A percentile compares a stretch with the other conserved stretches of the same genome.
Evolutionary conservation across 805 yeast species (phyloP).

Genomic region (Pichia californica): DNA sequence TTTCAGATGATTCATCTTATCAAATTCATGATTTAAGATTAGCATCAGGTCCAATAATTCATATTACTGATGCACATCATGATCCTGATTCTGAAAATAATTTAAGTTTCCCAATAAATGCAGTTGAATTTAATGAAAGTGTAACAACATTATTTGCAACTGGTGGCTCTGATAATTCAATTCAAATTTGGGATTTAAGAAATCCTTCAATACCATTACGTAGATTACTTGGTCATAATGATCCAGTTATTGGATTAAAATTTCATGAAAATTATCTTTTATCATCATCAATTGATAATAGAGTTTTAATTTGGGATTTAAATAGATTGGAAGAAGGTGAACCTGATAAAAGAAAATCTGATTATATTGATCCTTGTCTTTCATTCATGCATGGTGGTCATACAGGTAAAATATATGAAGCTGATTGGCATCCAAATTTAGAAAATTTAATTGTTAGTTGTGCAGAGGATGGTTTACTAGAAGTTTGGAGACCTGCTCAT

Average conservation of each 20-base stretch:
- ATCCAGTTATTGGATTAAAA: constrained; percentile 47
- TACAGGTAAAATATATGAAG: constrained; percentile 58
- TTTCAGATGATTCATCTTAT: constrained; percentile 58
- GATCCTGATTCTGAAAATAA: constrained; percentile 32
- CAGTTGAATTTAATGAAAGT: constrained; percentile 59
- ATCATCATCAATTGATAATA: constrained; percentile 57
- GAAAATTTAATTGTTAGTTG: constrained; percentile 56
- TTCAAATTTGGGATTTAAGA: constrained; percentile 71
- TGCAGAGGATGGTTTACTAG: constrained; percentile 70
- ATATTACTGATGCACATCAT: constrained; percentile 42
- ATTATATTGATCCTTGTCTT: constrained; percentile 69
- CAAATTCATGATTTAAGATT: constrained; percentile 55
- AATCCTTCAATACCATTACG: constrained; percentile 53
- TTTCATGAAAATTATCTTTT: constrained; percentile 44
- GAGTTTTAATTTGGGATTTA: constrained; percentile 73
- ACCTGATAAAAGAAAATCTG: constrained; percentile 45
- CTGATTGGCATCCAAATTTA: constrained; percentile 59
- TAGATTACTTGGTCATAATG: constrained; percentile 60
- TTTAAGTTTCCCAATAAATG: constrained; percentile 38
- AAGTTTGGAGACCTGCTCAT: constrained; percentile 67
- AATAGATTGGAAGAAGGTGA: constrained; percentile 50
- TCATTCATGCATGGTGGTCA: constrained; percentile 85
- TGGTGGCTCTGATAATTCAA: constrained; percentile 71
- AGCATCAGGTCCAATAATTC: constrained; percentile 35
- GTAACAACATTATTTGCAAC: constrained; percentile 56